phyloP scores from a whole-genome alignment of 495 filamentous ascomycete genomes.

The Podospora didyma region DNA sequence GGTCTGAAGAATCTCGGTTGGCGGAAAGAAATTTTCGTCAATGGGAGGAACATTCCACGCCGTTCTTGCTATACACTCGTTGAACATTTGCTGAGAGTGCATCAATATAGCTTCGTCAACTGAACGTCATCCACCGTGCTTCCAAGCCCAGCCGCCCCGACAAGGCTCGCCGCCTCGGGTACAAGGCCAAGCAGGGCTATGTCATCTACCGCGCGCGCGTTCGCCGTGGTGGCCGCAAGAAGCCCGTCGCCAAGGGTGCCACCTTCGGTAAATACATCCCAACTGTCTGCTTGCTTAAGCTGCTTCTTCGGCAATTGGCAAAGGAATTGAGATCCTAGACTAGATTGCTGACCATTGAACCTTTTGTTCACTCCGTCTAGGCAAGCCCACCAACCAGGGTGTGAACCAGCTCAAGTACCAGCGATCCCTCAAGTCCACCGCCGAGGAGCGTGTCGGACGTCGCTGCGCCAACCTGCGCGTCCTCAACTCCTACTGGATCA shows the following conservation, averaged over 20 bases:
- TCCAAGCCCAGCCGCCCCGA: slow-evolving; percentile 97
- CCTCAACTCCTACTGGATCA: slow-evolving; percentile 99
- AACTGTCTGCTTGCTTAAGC: not conserved
- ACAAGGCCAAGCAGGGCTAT: slow-evolving; percentile 99
- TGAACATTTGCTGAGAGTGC: slow-evolving; percentile 99
- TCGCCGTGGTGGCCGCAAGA: slow-evolving; percentile 95
- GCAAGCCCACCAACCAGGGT: slow-evolving; percentile 99
- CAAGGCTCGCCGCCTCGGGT: slow-evolving; percentile 98
- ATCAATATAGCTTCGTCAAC: slow-evolving; percentile 98
- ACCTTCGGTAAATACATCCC: slow-evolving; percentile 73
- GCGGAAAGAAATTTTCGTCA: not conserved
- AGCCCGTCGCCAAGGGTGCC: slow-evolving; percentile 92
- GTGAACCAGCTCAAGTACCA: slow-evolving; percentile 99
- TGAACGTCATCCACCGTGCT: slow-evolving; percentile 98
- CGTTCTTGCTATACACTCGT: slow-evolving; percentile 92
- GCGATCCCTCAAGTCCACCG: slow-evolving; percentile 92
- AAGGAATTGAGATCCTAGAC: not conserved
- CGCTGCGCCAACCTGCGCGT: slow-evolving; percentile 98
- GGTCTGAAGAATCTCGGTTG: not conserved
- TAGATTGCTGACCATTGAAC: slow-evolving; percentile 13
- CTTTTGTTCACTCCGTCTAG: slow-evolving; percentile 38
- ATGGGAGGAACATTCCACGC: slow-evolving; percentile 3
- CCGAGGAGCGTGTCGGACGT: slow-evolving; percentile 99
- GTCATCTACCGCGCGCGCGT: slow-evolving; percentile 99
- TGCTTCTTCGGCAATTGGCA: not conserved